phyloP scores from a whole-genome alignment of 768 basidiomycete species.

The Boletus reticuloceps region DNA sequence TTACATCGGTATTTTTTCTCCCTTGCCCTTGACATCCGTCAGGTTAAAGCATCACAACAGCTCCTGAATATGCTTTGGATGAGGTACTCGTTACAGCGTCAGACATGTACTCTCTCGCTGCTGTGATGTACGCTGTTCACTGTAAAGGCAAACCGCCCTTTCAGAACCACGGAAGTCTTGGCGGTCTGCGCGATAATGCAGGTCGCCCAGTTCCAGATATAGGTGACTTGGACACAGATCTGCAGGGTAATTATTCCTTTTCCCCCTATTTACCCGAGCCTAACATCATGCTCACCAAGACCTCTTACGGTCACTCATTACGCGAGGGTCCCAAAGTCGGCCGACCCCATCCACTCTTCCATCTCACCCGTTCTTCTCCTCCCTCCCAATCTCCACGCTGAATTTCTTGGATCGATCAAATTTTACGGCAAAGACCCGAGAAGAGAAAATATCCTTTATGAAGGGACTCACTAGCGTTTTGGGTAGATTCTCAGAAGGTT shows the following conservation, averaged over 20 bases:
- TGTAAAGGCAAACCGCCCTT: conserved; percentile 86
- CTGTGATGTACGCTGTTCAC: conserved; percentile 88
- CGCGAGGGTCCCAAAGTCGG: conserved; percentile 68
- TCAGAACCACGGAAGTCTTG: conserved; percentile 75
- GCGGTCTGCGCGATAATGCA: conserved; percentile 66
- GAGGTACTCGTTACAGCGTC: conserved; percentile 83
- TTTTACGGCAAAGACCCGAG: conserved; percentile 89
- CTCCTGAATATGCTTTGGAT: conserved; percentile 93
- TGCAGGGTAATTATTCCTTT: conserved; percentile 53
- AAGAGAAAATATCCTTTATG: conserved; percentile 97
- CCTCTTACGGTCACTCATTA: conserved; percentile 77
- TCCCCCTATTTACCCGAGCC: conserved; percentile 1
- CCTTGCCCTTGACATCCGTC: neutral
- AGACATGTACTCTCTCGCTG: conserved; percentile 93
- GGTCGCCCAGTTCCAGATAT: conserved; percentile 61
- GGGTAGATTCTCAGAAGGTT: conserved; percentile 81
- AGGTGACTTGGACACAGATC: conserved; percentile 63
- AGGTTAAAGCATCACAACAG: conserved; percentile 39
- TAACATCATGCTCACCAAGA: conserved; percentile 41
- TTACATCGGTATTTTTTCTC: conserved; percentile 67
- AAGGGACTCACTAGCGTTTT: conserved; percentile 82
- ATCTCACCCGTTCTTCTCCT: conserved; percentile 89
- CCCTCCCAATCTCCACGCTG: conserved; percentile 90
- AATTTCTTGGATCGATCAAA: conserved; percentile 95
- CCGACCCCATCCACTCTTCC: conserved; percentile 80